Evolutionary conservation across 441 rosid species (phyloP).

Genomic region (Jatropha multifida): DNA sequence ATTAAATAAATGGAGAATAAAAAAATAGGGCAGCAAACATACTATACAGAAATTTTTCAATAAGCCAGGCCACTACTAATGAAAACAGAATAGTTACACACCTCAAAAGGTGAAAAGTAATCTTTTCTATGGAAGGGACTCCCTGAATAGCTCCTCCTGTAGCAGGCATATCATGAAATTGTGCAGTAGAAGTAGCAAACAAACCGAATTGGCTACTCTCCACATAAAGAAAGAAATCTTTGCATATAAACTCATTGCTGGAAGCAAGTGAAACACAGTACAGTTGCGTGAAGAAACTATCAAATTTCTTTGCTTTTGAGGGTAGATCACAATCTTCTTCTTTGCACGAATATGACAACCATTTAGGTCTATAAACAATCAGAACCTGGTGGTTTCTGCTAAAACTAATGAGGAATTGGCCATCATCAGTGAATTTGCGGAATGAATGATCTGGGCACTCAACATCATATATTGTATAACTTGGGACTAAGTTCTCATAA

Average conservation of each 20-base stretch:
- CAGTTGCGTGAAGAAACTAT: slow-evolving; percentile 82
- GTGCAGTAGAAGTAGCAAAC: slow-evolving; percentile 91
- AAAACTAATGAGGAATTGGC: slow-evolving; percentile 86
- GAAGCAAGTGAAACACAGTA: slow-evolving; percentile 77
- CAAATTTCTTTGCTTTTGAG: slow-evolving; percentile 64
- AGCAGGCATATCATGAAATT: slow-evolving; percentile 78
- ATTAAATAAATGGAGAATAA: slow-evolving; percentile 13
- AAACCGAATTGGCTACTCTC: slow-evolving; percentile 67
- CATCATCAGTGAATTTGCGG: slow-evolving; percentile 94
- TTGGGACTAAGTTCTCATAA: slow-evolving; percentile 92
- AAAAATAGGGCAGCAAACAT: neutral
- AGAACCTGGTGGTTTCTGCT: slow-evolving; percentile 82
- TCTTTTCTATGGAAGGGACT: slow-evolving; percentile 82
- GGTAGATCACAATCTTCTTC: slow-evolving; percentile 67
- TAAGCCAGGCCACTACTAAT: neutral
- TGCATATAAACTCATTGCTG: slow-evolving; percentile 78
- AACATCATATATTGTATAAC: slow-evolving; percentile 75
- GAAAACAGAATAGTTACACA: slow-evolving; percentile 23
- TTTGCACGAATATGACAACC: slow-evolving; percentile 74
- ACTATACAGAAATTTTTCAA: neutral
- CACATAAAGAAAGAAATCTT: slow-evolving; percentile 85
- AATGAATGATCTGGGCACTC: slow-evolving; percentile 89
- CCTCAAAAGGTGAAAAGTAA: slow-evolving; percentile 84
- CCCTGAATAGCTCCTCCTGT: slow-evolving; percentile 72
- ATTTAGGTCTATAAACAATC: slow-evolving; percentile 85